Conservation (phyloP, 2,329 filamentous ascomycete genomes). For the Xylariales sp. region DNA sequence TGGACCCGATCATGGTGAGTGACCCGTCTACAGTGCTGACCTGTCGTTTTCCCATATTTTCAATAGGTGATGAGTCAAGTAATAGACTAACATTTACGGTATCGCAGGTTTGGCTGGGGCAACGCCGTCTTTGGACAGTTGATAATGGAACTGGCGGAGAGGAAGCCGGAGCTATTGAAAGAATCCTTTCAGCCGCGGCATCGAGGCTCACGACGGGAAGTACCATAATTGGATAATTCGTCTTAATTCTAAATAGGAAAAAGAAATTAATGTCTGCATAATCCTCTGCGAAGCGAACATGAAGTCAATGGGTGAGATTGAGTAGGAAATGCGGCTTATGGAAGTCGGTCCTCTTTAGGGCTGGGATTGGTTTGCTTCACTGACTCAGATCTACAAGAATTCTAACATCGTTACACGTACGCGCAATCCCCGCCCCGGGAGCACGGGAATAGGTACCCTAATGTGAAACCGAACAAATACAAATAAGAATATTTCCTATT, state of each 20-base stretch:
- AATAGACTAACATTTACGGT: constrained; percentile 38
- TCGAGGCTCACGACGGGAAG: constrained; percentile 21
- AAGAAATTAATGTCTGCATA: background rate
- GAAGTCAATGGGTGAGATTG: background rate
- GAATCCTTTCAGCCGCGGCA: constrained; percentile 53
- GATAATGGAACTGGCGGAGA: constrained; percentile 76
- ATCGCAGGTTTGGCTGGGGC: constrained; percentile 86
- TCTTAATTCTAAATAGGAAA: background rate
- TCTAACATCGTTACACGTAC: background rate
- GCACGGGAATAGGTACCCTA: constrained; percentile 3
- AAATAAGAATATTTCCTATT: no score
- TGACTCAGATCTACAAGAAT: background rate
- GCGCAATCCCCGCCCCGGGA: background rate
- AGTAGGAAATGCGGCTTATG: background rate
- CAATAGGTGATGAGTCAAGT: background rate
- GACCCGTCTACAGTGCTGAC: background rate
- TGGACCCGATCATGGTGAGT: constrained; percentile 60
- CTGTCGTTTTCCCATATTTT: background rate
- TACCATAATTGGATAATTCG: background rate
- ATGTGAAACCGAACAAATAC: no score
- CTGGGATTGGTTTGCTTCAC: background rate
- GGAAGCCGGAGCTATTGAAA: constrained; percentile 69
- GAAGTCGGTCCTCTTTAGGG: background rate
- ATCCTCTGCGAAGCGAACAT: background rate
- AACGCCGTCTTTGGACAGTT: constrained; percentile 89